A percentile compares a stretch with the other conserved stretches of the same genome.
Conservation (phyloP, 2,329 filamentous ascomycete species). For the Ophiostoma ulmi region DNA sequence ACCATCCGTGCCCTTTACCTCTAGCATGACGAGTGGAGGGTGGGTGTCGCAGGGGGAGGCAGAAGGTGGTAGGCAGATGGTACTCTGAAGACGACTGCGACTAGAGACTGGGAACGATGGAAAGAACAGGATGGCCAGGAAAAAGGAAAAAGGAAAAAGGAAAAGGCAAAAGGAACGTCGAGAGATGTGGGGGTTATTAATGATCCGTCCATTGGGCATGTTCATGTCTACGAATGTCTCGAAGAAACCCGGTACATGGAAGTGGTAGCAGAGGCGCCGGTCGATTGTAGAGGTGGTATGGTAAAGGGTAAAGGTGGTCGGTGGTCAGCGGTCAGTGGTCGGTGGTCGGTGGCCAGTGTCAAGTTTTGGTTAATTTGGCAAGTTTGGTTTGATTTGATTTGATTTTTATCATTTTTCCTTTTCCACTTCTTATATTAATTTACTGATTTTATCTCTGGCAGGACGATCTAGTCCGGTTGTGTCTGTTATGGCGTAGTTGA, state of each 20-base stretch:
- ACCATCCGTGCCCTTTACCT: not conserved
- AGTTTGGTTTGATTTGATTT: not conserved
- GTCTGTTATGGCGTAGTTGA: slow-evolving; percentile 1
- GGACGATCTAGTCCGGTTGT: slow-evolving; percentile 1
- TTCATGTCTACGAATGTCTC: not conserved
- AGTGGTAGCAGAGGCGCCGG: not conserved
- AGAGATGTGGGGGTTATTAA: slow-evolving; percentile 2
- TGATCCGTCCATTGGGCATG: not conserved
- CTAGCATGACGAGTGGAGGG: slow-evolving; percentile 6
- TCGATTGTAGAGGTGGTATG: no score
- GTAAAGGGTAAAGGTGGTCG: not conserved
- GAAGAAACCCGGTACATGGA: not conserved
- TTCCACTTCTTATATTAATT: not conserved
- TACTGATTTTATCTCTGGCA: not conserved
- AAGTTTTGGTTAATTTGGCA: no score
- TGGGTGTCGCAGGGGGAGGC: slow-evolving; percentile 1
- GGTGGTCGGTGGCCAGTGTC: not conserved
- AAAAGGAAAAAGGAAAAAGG: not conserved
- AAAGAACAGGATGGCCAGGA: not conserved
- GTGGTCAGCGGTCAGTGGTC: no score
- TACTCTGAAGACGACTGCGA: not conserved
- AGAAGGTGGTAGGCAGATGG: not conserved
- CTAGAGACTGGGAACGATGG: not conserved
- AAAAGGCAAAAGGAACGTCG: not conserved
- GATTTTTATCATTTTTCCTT: not conserved